A percentile compares a stretch with the other conserved stretches of the same genome.
Conservation (phyloP, 441 rosid genomes). For the Erodium texanum region DNA sequence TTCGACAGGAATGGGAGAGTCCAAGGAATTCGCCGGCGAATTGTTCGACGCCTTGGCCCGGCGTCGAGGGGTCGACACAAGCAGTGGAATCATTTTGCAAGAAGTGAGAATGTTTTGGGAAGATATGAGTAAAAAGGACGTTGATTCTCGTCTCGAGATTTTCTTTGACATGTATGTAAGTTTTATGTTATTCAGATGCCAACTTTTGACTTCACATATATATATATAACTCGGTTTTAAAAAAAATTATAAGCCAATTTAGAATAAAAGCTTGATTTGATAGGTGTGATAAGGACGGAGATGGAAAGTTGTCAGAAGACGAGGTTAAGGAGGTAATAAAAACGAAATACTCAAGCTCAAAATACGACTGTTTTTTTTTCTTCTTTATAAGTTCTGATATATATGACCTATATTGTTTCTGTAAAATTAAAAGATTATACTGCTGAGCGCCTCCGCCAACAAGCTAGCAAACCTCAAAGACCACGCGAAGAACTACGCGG, state of each 20-base stretch:
- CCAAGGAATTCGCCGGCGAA: conserved; percentile 72
- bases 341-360: too few species aligned
- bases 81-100: conserved; percentile 51
- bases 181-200: too few species aligned
- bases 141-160: conserved; percentile 73
- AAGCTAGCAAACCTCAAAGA: conserved; percentile 69
- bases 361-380: too few species aligned
- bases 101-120: conserved; percentile 70
- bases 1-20: conserved; percentile 68
- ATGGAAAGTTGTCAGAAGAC: conserved; percentile 65
- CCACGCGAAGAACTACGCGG: conserved; percentile 79
- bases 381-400: too few species aligned
- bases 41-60: conserved; percentile 66
- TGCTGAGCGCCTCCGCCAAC: conserved; percentile 88
- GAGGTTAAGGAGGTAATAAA: conserved; percentile 66
- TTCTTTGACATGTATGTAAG: conserved; percentile 76
- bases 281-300: conserved; percentile 93
- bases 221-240: too few species aligned
- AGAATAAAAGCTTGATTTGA: neutral
- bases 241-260: too few species aligned
- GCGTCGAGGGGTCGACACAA: conserved; percentile 38
- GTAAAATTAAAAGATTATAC: conserved; percentile 74
- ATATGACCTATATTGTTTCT: too few species aligned
- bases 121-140: conserved; percentile 65
- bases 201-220: too few species aligned